These are phyloP conservation scores for Calonectria crousiana DNA, from an alignment of 2,329 filamentous ascomycete genomes.

Conservation along the genomic window DNA sequence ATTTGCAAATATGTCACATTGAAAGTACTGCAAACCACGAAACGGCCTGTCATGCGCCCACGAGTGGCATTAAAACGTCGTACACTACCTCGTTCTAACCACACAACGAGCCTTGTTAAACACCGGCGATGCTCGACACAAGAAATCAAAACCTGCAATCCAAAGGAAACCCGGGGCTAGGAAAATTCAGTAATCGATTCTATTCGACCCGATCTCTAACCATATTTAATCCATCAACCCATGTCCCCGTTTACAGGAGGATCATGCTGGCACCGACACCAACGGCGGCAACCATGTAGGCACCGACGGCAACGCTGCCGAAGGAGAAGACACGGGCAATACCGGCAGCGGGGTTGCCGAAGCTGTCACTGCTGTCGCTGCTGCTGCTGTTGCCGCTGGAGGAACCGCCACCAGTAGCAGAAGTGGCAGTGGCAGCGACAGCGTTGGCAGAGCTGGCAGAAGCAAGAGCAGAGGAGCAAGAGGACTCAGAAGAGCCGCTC, in stretches of 20 bases:
- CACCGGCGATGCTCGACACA: conserved; percentile 46
- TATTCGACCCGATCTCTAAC: conserved; percentile 25
- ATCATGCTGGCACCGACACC: conserved; percentile 66
- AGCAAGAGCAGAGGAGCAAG: conserved; percentile 70
- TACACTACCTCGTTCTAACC: conserved; percentile 44
- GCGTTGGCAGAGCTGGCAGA: conserved; percentile 71
- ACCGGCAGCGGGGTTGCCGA: conserved; percentile 52
- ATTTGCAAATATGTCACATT: conserved; percentile 9
- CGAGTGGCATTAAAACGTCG: conserved; percentile 39
- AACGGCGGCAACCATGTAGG: conserved; percentile 66
- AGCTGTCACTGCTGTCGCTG: conserved; percentile 48
- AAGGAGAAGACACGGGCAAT: conserved; percentile 57
- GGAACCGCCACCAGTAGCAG: conserved; percentile 46
- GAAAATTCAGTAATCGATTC: conserved; percentile 37
- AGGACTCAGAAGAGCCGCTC: conserved; percentile 58
- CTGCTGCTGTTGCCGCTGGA: conserved; percentile 33
- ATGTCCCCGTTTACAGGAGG: conserved; percentile 57
- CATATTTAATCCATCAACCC: conserved; percentile 12
- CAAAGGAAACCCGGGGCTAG: conserved; percentile 29
- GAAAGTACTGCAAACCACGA: conserved; percentile 1
- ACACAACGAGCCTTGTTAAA: conserved; percentile 40
- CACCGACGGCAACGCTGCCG: conserved; percentile 61
- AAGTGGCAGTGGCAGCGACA: conserved; percentile 60
- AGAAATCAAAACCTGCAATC: conserved; percentile 36
- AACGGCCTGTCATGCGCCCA: conserved; percentile 35